These are phyloP conservation scores for Naganishia cerealis DNA, from an alignment of 1,284 basidiomycete species.

Conservation along the genomic window DNA sequence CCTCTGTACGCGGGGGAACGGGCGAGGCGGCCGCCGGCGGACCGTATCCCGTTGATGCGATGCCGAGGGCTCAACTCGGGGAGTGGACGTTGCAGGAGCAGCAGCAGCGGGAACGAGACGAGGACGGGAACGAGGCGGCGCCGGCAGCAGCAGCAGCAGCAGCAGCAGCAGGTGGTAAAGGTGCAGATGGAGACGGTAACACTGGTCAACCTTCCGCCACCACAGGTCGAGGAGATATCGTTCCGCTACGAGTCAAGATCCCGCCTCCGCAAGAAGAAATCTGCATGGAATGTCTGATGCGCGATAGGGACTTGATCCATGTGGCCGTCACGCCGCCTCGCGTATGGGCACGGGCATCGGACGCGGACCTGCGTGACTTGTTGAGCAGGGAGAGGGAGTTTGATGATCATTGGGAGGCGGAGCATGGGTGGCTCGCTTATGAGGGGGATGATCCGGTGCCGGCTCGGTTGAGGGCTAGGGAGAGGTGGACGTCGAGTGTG, in stretches of 20 bases:
- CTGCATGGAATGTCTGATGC: conserved; percentile 97
- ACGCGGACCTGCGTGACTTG: conserved; percentile 76
- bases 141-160: too few species aligned
- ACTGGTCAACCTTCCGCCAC: neutral
- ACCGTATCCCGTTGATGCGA: conserved; percentile 15
- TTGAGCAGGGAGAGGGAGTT: conserved; percentile 62
- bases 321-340: conserved; percentile 82
- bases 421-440: conserved; percentile 2
- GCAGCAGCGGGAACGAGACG: neutral
- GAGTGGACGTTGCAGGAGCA: conserved; percentile 1
- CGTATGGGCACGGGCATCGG: conserved; percentile 87
- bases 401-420: conserved; percentile 32
- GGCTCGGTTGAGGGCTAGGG: conserved; percentile 35
- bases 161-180: neutral
- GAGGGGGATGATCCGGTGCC: neutral
- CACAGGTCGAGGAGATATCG: neutral
- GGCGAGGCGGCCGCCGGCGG: conserved; percentile 2
- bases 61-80: neutral
- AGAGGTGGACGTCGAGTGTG: conserved; percentile 35
- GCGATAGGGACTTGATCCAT: conserved; percentile 96
- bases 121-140: neutral
- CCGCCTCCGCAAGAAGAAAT: conserved; percentile 62
- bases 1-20: conserved; percentile 2
- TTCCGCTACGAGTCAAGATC: conserved; percentile 30
- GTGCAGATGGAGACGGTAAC: too few species aligned